Evolutionary conservation across 1,284 basidiomycete genomes (phyloP).

Genomic region (Fomitopsis schrenkii): DNA sequence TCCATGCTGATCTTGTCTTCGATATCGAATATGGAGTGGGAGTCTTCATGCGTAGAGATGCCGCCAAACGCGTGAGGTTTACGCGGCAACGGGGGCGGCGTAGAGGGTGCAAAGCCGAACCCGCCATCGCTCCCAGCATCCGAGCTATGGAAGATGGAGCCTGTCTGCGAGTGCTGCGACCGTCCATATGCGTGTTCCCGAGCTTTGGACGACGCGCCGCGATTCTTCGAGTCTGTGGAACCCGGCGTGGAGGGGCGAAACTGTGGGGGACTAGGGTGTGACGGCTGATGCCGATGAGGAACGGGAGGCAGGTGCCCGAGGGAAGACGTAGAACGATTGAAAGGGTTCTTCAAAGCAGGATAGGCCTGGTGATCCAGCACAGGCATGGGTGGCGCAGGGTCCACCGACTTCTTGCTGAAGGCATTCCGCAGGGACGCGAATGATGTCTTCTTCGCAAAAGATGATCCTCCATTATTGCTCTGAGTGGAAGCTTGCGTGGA

Average conservation of each 20-base stretch:
- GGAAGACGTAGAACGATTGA: constrained; percentile 76
- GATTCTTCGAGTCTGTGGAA: constrained; percentile 41
- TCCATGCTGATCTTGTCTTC: constrained; percentile 66
- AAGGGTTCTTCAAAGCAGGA: constrained; percentile 71
- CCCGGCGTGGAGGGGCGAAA: constrained; percentile 62
- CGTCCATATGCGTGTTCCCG: constrained; percentile 56
- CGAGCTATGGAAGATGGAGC: constrained; percentile 65
- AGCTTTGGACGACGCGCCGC: constrained; percentile 37
- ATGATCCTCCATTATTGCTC: constrained; percentile 33
- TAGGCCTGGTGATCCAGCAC: constrained; percentile 60
- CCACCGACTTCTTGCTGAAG: constrained; percentile 64
- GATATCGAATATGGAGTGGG: constrained; percentile 44
- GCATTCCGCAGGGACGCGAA: constrained; percentile 87
- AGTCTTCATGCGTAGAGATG: constrained; percentile 38
- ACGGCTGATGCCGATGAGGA: constrained; percentile 29
- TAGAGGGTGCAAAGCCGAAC: constrained; percentile 42
- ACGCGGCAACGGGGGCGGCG: constrained; percentile 74
- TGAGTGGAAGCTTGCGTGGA: constrained; percentile 61
- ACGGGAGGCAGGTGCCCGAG: constrained; percentile 39
- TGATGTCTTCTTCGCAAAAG: constrained; percentile 77
- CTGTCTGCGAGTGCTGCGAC: constrained; percentile 70
- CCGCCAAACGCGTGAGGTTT: constrained; percentile 57
- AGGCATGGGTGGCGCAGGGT: constrained; percentile 62
- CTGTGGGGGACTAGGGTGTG: constrained; percentile 39
- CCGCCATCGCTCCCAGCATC: constrained; percentile 69